Evolutionary conservation across 2,329 filamentous ascomycete species (phyloP), one percentile per base, ranked within the genome.

Genomic region (Achaetomium macrosporum): DNA sequence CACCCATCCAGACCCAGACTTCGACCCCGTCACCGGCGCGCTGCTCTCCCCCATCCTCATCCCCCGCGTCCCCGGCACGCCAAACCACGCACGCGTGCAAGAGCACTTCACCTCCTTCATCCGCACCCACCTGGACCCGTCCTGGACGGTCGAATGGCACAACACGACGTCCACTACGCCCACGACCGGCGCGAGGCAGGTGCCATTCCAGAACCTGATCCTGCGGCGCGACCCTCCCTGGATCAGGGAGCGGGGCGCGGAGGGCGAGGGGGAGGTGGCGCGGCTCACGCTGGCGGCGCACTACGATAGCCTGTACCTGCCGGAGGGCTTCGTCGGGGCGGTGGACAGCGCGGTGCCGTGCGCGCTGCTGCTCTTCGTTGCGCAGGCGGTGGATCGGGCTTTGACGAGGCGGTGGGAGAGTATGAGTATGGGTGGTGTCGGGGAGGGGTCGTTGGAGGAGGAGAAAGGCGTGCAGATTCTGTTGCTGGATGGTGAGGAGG

Each of bases 281-380:
- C 76, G 90, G 45, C 72, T 97, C 65, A 92, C 90, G 13, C 77
- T 99, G 50, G 93, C 92, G 7, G 93, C 93, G 39, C 93, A 99
- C 67, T 97, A 96, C 68, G 93, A 99, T 64, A 91, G 84, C 66
- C 87, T 95, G 70, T 77, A 87, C 53, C 76, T 75, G 25, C 92
- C 91, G 0, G 73, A 84, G 56, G 92, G 90, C 1, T 99, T 99
- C 67, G 87, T 99, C 54, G 93, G 93, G 0, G 93, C 92, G 0
- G 95, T 83, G 13, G 93, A 99, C 66, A 96, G 90, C 63, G 93
- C 93, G 1, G 93, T 88, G 16, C 91, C 93, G 10, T 97, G 92
- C 69, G 93, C 93, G 0, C 90, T 97, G 78, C 76, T 99, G 54
- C 79, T 99, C 81, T 88, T 96, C 67, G 83, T 86, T 12, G 88